Evolutionary conservation across 495 filamentous ascomycete species (phyloP), one percentile per base, ranked within the genome.

Genomic region (Penicillium daleae): DNA sequence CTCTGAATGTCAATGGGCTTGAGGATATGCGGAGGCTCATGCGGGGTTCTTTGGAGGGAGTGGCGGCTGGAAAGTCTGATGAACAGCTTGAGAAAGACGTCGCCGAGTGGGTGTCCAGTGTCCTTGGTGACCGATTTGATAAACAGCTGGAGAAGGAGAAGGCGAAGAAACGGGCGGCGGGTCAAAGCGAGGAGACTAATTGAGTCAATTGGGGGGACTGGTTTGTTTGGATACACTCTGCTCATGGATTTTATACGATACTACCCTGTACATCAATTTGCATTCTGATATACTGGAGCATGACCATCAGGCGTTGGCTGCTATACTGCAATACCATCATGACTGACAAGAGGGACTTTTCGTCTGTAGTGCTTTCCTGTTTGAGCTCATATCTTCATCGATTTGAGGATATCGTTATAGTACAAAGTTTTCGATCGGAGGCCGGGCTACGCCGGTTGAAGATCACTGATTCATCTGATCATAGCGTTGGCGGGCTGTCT

Each of bases 401-500:
- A 35, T 22, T 32, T 22, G 17, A 35, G 39, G 37, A 56, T 54
- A 59, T 62, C 50, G 26, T 27, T 64, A 33, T 59, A 55, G 52
- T 60, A 54, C 61, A 61, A 46, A 58, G 13, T 19, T 53, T 13
- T 54, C 19, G 4, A 21, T 50, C 22, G 1, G 12, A 52, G 26
- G 6, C 15, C 6, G 22, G 31, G 19, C 21, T 21, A n/a, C 12
- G 5, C 26, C 13, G 9, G 17, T 2, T 3, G 27, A 19, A 13
- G 19, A 64, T 62, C 63, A 68, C 24, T 58, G 66, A 21, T 69
- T 72, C 86, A 89, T 84, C 73, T 76, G 79, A 66, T 92, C 89
- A 71, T 88, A 96, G 42, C 92, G 80, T 68, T 92, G 88, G 69
- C 91, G 88, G 1, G 92, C 92, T 70, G 85, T 87, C 53, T 95